Evolutionary conservation across 495 filamentous ascomycete species (phyloP).

Genomic region (Trichoderma erinaceum): DNA sequence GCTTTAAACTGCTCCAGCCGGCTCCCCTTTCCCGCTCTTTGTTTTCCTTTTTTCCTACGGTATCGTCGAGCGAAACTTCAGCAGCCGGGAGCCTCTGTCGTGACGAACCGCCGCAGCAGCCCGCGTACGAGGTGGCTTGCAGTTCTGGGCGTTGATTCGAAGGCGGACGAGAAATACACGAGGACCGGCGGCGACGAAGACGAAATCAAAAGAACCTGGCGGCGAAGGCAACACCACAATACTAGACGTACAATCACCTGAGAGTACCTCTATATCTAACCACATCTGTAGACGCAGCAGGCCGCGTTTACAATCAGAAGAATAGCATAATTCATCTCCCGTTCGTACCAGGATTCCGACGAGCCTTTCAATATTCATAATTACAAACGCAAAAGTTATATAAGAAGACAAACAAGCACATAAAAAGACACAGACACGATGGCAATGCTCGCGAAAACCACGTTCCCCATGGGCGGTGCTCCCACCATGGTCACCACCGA

Average conservation of each 20-base stretch:
- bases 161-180: constrained; percentile 4
- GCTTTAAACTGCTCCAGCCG: background rate
- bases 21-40: background rate
- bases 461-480: constrained; percentile 59
- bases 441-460: constrained; percentile 82
- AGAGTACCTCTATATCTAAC: background rate
- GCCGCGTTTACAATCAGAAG: background rate
- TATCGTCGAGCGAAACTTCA: constrained; percentile 7
- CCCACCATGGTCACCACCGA: constrained; percentile 48
- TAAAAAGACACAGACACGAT: constrained; percentile 33
- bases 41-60: background rate
- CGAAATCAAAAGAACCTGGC: background rate
- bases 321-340: background rate
- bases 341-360: background rate
- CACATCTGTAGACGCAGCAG: background rate
- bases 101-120: constrained; percentile 7
- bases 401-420: background rate
- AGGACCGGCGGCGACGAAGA: background rate
- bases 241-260: too few relatives aligned
- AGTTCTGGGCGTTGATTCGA: background rate
- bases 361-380: background rate
- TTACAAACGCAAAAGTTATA: background rate
- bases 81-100: constrained; percentile 11
- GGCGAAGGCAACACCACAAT: background rate
- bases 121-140: constrained; percentile 1